Conservation (phyloP, 208 protist species). For the Strigomonas galati region DNA sequence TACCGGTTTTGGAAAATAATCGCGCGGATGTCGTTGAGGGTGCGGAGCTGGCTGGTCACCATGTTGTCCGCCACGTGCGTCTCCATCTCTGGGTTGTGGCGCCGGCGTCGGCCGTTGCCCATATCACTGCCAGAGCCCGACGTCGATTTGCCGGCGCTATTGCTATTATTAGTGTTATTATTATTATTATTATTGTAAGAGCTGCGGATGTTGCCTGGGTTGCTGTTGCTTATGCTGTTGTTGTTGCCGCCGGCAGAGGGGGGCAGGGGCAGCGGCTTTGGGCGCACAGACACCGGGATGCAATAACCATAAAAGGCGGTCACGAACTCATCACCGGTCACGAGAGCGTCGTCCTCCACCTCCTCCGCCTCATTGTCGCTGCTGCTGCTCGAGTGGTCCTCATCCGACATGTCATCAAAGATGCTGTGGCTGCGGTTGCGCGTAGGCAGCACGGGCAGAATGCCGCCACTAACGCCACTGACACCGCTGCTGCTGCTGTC, state of each 20-base stretch:
- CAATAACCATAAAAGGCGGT: conserved; percentile 14
- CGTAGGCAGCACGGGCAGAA: background rate
- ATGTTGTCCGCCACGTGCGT: background rate
- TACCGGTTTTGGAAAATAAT: conserved; percentile 74
- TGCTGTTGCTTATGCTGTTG: background rate
- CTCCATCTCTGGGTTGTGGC: background rate
- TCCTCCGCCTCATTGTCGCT: background rate
- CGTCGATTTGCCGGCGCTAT: background rate
- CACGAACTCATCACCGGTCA: conserved; percentile 10
- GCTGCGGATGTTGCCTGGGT: background rate
- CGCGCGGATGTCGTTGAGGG: conserved; percentile 56
- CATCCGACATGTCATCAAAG: background rate
- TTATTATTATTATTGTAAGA: conserved; percentile 1
- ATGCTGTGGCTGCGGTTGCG: background rate
- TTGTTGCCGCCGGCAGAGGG: background rate
- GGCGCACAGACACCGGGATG: background rate
- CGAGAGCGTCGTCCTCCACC: background rate
- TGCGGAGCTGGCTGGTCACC: conserved; percentile 33
- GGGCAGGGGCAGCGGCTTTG: background rate
- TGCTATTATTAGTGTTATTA: background rate
- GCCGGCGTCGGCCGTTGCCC: too few species aligned
- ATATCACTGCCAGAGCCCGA: background rate
- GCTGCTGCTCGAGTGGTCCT: background rate
- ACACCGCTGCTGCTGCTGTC: background rate
- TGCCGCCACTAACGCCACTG: background rate